These are phyloP conservation scores for Tricharina praecox DNA, from an alignment of 495 filamentous ascomycete genomes.

Conservation along the genomic window DNA sequence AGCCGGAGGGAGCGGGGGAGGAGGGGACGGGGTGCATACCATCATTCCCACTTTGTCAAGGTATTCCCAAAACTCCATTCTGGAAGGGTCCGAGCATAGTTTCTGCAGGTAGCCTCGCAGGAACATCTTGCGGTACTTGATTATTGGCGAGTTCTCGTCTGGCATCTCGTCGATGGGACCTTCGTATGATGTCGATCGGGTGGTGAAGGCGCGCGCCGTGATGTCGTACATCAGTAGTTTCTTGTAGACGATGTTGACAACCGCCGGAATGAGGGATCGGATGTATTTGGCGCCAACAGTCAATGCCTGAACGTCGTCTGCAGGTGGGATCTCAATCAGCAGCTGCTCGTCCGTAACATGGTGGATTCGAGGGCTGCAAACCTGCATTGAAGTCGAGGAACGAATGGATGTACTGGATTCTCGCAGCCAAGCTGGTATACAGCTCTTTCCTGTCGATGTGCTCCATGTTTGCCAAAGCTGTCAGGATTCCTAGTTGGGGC, in stretches of 20 bases:
- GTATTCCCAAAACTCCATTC: slow-evolving; percentile 63
- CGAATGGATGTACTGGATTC: slow-evolving; percentile 51
- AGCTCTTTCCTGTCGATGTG: slow-evolving; percentile 54
- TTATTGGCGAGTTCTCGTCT: slow-evolving; percentile 49
- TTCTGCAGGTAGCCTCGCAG: slow-evolving; percentile 52
- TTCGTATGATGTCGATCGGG: slow-evolving; percentile 46
- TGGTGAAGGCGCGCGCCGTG: slow-evolving; percentile 53
- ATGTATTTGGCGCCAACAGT: slow-evolving; percentile 50
- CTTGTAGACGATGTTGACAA: slow-evolving; percentile 61
- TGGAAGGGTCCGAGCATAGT: slow-evolving; percentile 51
- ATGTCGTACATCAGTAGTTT: slow-evolving; percentile 61
- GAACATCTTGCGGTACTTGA: slow-evolving; percentile 61
- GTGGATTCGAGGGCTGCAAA: slow-evolving; percentile 27
- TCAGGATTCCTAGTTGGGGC: no score
- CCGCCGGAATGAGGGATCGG: slow-evolving; percentile 52
- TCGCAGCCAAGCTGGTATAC: slow-evolving; percentile 47
- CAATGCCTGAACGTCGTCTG: slow-evolving; percentile 54
- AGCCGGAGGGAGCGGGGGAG: no score
- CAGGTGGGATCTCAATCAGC: background rate
- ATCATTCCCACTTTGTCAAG: slow-evolving; percentile 54
- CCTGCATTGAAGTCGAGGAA: slow-evolving; percentile 56
- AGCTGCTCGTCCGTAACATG: background rate
- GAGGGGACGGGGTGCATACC: slow-evolving; percentile 3
- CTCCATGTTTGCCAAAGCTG: slow-evolving; percentile 23
- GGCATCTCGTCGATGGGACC: slow-evolving; percentile 43